These are phyloP conservation scores for Cucurbitaria berberidis DNA, from an alignment of 2,329 filamentous ascomycete genomes.

Conservation along the genomic window DNA sequence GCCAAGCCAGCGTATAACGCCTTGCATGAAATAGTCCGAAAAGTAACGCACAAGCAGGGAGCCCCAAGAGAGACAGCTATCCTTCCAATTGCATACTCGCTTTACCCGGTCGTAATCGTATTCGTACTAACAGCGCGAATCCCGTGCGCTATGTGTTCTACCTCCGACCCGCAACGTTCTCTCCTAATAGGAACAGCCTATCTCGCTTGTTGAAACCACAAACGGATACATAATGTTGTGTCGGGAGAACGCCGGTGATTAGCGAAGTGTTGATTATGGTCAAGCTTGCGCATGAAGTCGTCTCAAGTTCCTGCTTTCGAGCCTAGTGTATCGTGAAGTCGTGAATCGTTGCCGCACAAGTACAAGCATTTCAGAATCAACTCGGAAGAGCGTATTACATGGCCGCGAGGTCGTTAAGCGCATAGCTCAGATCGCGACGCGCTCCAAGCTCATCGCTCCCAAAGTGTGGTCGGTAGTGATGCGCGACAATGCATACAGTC, in stretches of 20 bases:
- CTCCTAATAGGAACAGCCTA: neutral
- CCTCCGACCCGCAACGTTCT: no score
- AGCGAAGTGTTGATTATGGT: no score
- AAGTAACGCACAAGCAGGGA: neutral
- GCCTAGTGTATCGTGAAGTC: slow-evolving; percentile 1
- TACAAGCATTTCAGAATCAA: neutral
- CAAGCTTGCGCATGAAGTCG: no score
- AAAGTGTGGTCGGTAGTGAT: slow-evolving; percentile 53
- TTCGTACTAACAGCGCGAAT: slow-evolving; percentile 2
- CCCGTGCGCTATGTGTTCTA: slow-evolving; percentile 11
- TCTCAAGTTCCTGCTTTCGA: neutral
- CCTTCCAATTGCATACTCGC: neutral
- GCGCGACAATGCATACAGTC: slow-evolving; percentile 50
- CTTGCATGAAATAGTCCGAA: neutral
- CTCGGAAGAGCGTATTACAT: slow-evolving; percentile 1
- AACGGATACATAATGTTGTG: neutral
- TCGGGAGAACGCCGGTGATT: neutral
- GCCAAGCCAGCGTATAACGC: neutral
- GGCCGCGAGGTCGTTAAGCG: slow-evolving; percentile 48
- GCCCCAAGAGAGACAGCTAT: neutral
- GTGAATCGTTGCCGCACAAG: neutral
- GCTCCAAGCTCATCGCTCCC: slow-evolving; percentile 52
- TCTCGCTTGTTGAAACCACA: neutral
- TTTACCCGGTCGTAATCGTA: neutral
- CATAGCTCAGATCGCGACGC: slow-evolving; percentile 49